Conservation (phyloP, 441 rosid species). For the Jatropha multifida region DNA sequence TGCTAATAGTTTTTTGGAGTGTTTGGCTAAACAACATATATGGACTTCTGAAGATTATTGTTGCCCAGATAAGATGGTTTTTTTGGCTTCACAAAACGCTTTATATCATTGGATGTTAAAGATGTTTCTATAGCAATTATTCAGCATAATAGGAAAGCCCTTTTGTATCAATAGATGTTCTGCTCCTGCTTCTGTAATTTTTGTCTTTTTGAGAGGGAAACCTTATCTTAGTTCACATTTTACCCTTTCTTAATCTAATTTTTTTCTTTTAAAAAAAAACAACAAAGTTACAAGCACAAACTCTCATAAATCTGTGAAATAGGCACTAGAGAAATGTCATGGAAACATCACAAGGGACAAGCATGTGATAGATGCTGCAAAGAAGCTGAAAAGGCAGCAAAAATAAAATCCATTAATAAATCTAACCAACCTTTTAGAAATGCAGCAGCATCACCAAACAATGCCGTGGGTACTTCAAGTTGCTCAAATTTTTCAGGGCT, state of each 20-base stretch:
- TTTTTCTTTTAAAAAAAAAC: background rate
- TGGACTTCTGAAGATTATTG: background rate
- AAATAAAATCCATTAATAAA: background rate
- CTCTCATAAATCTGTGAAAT: background rate
- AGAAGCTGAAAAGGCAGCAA: background rate
- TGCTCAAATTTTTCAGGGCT: slow-evolving; percentile 88
- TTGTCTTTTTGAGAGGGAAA: background rate
- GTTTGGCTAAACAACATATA: background rate
- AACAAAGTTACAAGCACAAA: background rate
- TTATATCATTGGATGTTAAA: background rate
- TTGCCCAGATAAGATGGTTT: background rate
- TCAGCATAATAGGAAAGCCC: background rate
- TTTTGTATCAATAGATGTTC: background rate
- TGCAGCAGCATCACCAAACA: slow-evolving; percentile 79
- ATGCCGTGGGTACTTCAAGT: slow-evolving; percentile 67
- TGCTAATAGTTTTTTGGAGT: background rate
- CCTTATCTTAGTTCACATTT: background rate
- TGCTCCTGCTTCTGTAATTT: background rate
- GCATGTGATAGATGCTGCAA: background rate
- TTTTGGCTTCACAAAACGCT: background rate
- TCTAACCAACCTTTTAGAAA: slow-evolving; percentile 65
- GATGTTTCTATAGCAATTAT: background rate
- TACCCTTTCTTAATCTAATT: background rate
- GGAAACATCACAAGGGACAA: background rate
- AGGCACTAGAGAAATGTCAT: background rate